Conservation (phyloP, 176 grass and related monocot genomes). For the Ensete glaucum region DNA sequence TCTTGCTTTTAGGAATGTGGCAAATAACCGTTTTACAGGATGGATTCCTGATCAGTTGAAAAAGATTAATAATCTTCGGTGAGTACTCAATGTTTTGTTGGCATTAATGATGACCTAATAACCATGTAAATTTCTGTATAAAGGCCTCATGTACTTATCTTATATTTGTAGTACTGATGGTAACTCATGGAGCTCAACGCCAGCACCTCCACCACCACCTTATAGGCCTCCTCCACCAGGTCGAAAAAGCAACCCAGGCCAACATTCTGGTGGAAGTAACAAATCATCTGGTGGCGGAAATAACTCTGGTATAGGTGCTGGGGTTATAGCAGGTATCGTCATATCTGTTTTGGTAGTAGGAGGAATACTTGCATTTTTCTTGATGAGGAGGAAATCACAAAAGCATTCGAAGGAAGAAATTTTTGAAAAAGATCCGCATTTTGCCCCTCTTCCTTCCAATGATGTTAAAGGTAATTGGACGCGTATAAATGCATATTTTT, state of each 20-base stretch:
- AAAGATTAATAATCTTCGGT: slow-evolving; percentile 91
- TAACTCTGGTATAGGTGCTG: slow-evolving; percentile 63
- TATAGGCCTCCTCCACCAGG: slow-evolving; percentile 70
- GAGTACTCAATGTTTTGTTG: slow-evolving; percentile 28
- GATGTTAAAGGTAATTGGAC: slow-evolving; percentile 53
- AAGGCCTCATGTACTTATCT: neutral
- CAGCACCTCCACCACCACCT: slow-evolving; percentile 85
- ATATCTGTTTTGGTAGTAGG: slow-evolving; percentile 71
- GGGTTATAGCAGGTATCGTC: slow-evolving; percentile 74
- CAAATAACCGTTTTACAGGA: slow-evolving; percentile 80
- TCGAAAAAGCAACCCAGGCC: slow-evolving; percentile 43
- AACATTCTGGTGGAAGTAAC: slow-evolving; percentile 29
- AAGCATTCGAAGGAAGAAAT: slow-evolving; percentile 36
- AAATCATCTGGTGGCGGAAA: slow-evolving; percentile 32
- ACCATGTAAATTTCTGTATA: slow-evolving; percentile 13
- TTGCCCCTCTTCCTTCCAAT: slow-evolving; percentile 53
- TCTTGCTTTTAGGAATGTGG: slow-evolving; percentile 54
- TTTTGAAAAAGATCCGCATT: slow-evolving; percentile 65
- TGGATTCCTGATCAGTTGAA: slow-evolving; percentile 91
- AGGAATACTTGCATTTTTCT: slow-evolving; percentile 60
- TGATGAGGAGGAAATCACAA: slow-evolving; percentile 54
- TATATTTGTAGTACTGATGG: slow-evolving; percentile 61
- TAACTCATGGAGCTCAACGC: slow-evolving; percentile 78
- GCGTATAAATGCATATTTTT: neutral
- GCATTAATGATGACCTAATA: neutral